Conservation (phyloP, 1,139 yeast genomes). For the Suhomyces bolitotheri region DNA sequence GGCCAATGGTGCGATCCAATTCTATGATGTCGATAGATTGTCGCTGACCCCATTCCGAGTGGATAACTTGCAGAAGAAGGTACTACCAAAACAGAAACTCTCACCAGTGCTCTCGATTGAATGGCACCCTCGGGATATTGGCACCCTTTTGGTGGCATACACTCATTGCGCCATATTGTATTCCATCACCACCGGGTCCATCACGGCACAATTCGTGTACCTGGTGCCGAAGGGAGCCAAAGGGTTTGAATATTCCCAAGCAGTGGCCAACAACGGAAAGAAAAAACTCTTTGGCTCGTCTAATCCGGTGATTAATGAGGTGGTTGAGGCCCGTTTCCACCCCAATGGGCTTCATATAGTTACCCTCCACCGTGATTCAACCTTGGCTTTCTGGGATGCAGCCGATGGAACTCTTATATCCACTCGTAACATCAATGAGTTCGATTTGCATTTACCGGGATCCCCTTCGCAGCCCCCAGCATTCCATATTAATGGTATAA, state of each 20-base stretch:
- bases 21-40: constrained; percentile 86
- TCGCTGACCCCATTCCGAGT: constrained; percentile 63
- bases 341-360: constrained; percentile 89
- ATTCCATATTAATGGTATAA: constrained; percentile 38
- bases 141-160: constrained; percentile 73
- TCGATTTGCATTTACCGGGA: constrained; percentile 60
- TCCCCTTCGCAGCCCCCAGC: constrained; percentile 22
- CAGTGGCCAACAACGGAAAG: constrained; percentile 43
- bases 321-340: constrained; percentile 74
- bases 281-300: constrained; percentile 44
- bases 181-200: constrained; percentile 60
- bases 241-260: constrained; percentile 35
- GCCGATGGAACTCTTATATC: constrained; percentile 69
- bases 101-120: constrained; percentile 66
- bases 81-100: constrained; percentile 49
- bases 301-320: constrained; percentile 48
- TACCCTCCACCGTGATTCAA: constrained; percentile 77
- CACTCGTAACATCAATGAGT: constrained; percentile 71
- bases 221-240: constrained; percentile 41
- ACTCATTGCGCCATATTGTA: constrained; percentile 68
- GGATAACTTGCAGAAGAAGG: constrained; percentile 66
- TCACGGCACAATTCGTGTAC: constrained; percentile 58
- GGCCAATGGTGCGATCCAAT: constrained; percentile 68
- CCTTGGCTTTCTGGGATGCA: constrained; percentile 91
- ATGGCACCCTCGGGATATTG: constrained; percentile 90